Percentiles rank a stretch among this genome's conserved stretches.
phyloP scores from a whole-genome alignment of 768 basidiomycete species.

The Mycena chlorophos region DNA sequence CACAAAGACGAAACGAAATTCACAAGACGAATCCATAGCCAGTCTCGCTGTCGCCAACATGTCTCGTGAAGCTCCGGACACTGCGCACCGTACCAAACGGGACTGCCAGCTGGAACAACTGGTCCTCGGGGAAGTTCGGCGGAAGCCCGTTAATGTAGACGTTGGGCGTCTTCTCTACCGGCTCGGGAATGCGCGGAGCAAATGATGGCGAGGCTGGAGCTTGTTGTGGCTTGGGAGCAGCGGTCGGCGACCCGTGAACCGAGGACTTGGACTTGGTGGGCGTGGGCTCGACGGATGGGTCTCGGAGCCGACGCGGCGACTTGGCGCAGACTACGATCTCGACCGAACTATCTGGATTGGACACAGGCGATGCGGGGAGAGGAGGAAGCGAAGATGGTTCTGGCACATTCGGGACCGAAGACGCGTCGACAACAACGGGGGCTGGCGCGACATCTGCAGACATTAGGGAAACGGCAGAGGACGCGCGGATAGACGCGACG shows the following conservation, averaged over 20 bases:
- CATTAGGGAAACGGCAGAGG: neutral
- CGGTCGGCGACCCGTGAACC: neutral
- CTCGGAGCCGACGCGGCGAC: neutral
- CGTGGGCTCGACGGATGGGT: neutral
- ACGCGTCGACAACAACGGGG: constrained; percentile 7
- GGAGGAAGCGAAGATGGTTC: constrained; percentile 4
- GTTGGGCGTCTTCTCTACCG: constrained; percentile 58
- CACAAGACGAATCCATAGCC: constrained; percentile 36
- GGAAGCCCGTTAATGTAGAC: constrained; percentile 89
- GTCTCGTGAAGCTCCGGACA: constrained; percentile 81
- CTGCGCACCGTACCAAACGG: constrained; percentile 77
- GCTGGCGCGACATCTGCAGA: constrained; percentile 12
- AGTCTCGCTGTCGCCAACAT: constrained; percentile 70
- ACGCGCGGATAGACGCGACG: neutral
- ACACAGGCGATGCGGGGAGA: constrained; percentile 7
- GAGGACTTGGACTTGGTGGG: neutral
- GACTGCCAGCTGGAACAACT: constrained; percentile 67
- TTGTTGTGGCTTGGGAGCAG: neutral
- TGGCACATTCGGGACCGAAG: constrained; percentile 1
- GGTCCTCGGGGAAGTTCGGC: constrained; percentile 79
- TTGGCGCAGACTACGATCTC: neutral
- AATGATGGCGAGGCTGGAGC: neutral
- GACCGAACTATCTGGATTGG: neutral
- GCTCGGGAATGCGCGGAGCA: neutral
- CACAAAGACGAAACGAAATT: constrained; percentile 1